These are phyloP conservation scores for peach (Prunus persica) DNA, from an alignment of 306 rosid genomes.

Conservation along the genomic window Prunus_persica_NCBIv2 NC_034014.1:9185001-9185500, in stretches of 20 bases:
- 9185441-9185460: background rate
- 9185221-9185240: background rate
- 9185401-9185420: background rate
- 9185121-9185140: background rate
- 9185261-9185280: background rate
- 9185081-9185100: background rate
- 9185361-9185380: background rate
- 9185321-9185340: background rate
- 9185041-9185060: background rate
- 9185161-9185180: background rate
- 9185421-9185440: background rate
- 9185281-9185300: background rate
- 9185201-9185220: background rate
- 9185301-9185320: background rate
- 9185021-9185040: background rate
- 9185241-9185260: background rate
- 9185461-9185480: background rate
- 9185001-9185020: background rate
- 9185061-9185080: background rate
- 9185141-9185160: background rate
- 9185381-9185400: background rate
- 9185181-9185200: background rate
- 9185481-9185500: background rate
- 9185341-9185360: background rate
- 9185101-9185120: background rate